These are phyloP conservation scores for Leccinum olivaceopallidum DNA, from an alignment of 768 basidiomycete species.

Conservation along the genomic window DNA sequence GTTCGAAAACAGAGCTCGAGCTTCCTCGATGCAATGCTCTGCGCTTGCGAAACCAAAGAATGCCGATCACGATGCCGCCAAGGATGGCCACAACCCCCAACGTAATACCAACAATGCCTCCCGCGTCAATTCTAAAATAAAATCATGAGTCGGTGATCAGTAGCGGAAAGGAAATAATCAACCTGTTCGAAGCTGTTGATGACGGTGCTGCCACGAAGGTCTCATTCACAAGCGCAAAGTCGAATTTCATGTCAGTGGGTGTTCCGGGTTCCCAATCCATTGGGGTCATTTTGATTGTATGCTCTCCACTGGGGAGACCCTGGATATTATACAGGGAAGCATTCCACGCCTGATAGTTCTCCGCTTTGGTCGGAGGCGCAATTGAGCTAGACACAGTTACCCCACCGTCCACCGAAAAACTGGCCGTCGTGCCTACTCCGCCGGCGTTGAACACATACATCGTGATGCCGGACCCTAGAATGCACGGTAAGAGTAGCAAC, in stretches of 20 bases:
- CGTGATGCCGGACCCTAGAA: no score
- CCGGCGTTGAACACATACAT: no score
- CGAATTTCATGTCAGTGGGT: slow-evolving; percentile 26
- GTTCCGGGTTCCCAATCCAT: slow-evolving; percentile 19
- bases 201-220: slow-evolving; percentile 11
- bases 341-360: slow-evolving; percentile 21
- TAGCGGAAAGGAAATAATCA: background rate
- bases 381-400: slow-evolving; percentile 5
- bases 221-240: slow-evolving; percentile 28
- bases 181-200: slow-evolving; percentile 8
- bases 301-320: slow-evolving; percentile 15
- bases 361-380: background rate
- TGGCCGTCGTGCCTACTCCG: slow-evolving; percentile 1
- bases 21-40: background rate
- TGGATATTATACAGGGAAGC: slow-evolving; percentile 20
- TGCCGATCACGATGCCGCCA: background rate
- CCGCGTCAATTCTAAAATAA: slow-evolving; percentile 10
- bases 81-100: slow-evolving; percentile 13
- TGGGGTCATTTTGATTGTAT: slow-evolving; percentile 24
- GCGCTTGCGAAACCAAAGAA: slow-evolving; percentile 13
- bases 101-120: slow-evolving; percentile 10
- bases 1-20: background rate
- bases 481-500: no score
- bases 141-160: slow-evolving; percentile 6
- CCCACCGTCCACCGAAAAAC: slow-evolving; percentile 20